A percentile compares a stretch with the other conserved stretches of the same genome.
Conservation (phyloP, 495 filamentous ascomycete genomes). For the Podospora conica region DNA sequence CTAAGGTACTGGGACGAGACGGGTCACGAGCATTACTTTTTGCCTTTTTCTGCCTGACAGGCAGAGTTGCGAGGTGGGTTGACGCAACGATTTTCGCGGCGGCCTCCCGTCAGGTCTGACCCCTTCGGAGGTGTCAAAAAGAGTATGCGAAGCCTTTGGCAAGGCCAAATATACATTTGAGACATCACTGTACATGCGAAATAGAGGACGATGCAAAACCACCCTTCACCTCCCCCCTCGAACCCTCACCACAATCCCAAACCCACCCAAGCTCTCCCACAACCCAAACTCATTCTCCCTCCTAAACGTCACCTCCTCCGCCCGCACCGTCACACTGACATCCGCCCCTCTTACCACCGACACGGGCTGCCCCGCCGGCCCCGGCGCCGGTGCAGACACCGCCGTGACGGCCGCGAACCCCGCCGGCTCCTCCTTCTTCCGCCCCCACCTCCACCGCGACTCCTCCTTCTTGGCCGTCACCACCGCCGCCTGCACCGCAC, state of each 20-base stretch:
- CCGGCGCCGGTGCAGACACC: conserved; percentile 1
- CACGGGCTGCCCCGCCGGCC: not conserved
- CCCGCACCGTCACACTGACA: conserved; percentile 36
- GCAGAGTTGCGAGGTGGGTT: no score
- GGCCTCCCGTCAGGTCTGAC: no score
- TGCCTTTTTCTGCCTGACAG: no score
- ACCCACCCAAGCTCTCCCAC: conserved; percentile 45
- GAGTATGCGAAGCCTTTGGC: no score
- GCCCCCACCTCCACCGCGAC: conserved; percentile 17
- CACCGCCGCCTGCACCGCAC: conserved; percentile 25
- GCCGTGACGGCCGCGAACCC: not conserved
- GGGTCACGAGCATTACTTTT: no score
- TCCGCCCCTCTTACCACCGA: not conserved
- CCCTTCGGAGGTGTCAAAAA: no score
- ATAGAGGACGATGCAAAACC: no score
- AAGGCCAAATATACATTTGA: no score
- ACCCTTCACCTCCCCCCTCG: not conserved
- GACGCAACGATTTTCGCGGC: no score
- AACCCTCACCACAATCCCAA: conserved; percentile 42
- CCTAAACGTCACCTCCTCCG: conserved; percentile 48
- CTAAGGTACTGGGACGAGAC: no score
- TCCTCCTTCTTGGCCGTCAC: conserved; percentile 17
- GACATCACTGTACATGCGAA: no score
- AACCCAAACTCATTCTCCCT: conserved; percentile 49
- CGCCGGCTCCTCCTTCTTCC: conserved; percentile 3